These are phyloP conservation scores for Leccinum pachyderme DNA, from an alignment of 1,284 basidiomycete genomes.

Conservation along the genomic window DNA sequence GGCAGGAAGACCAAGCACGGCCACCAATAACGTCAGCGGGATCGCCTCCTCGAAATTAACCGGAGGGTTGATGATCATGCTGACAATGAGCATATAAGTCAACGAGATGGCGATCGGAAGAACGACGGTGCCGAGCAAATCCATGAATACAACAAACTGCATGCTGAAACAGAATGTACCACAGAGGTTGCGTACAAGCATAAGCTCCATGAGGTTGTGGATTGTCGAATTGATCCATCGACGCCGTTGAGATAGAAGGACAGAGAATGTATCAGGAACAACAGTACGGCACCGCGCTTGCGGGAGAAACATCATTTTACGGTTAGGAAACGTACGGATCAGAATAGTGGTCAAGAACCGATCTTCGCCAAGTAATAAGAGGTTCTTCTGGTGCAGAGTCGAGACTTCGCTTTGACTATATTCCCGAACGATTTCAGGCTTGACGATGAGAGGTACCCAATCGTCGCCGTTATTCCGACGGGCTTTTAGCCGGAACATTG, in stretches of 20 bases:
- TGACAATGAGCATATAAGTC: constrained; percentile 87
- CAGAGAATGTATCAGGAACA: constrained; percentile 92
- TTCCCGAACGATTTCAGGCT: constrained; percentile 96
- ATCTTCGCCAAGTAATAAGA: constrained; percentile 96
- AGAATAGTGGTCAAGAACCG: constrained; percentile 96
- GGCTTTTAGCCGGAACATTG: constrained; percentile 98
- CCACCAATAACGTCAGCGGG: constrained; percentile 85
- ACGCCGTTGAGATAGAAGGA: constrained; percentile 94
- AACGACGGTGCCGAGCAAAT: constrained; percentile 93
- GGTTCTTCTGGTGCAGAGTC: constrained; percentile 97
- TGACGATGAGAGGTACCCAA: constrained; percentile 97
- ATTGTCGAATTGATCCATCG: constrained; percentile 99
- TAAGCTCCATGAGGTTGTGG: constrained; percentile 99
- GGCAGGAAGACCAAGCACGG: constrained; percentile 92
- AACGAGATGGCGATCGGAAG: constrained; percentile 92
- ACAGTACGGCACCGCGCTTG: constrained; percentile 95
- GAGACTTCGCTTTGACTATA: constrained; percentile 94
- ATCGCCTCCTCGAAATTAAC: constrained; percentile 89
- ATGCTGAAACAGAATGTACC: constrained; percentile 96
- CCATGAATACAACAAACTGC: constrained; percentile 99
- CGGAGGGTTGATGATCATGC: constrained; percentile 81
- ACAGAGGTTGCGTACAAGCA: constrained; percentile 93
- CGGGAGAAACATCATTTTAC: constrained; percentile 99
- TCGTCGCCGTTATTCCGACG: constrained; percentile 85
- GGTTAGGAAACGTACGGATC: constrained; percentile 93